Conservation (phyloP, 192 early-diverging fungal species). For the Phlyctochytrium planicorne region DNA sequence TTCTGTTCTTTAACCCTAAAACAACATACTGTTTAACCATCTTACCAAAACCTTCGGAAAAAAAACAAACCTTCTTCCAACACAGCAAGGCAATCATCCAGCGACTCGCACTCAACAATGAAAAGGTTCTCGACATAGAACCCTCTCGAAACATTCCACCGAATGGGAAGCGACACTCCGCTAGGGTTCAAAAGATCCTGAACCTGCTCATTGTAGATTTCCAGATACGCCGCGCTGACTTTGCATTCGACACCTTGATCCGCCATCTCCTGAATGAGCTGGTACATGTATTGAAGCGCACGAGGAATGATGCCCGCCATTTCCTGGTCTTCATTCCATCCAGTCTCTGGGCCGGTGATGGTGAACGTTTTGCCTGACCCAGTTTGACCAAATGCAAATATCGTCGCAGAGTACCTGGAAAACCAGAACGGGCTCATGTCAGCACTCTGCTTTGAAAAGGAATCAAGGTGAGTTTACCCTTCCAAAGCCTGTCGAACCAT, state of each 20-base stretch:
- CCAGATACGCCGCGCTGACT: conserved; percentile 48
- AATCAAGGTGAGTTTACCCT: conserved; percentile 29
- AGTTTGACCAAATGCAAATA: conserved; percentile 62
- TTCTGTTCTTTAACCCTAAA: conserved; percentile 50
- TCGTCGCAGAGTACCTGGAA: conserved; percentile 47
- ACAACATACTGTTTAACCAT: conserved; percentile 8
- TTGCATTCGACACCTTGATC: conserved; percentile 5
- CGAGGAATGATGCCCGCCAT: conserved; percentile 45
- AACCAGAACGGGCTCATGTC: background rate
- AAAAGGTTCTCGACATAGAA: conserved; percentile 59
- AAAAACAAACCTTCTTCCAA: conserved; percentile 49
- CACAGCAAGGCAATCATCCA: conserved; percentile 54
- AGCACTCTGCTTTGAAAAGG: background rate
- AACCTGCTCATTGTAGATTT: conserved; percentile 59
- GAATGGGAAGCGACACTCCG: conserved; percentile 37
- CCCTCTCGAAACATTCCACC: conserved; percentile 42
- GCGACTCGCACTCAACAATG: conserved; percentile 47
- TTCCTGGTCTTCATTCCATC: conserved; percentile 23
- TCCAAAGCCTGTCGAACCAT: conserved; percentile 43
- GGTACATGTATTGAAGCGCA: conserved; percentile 41
- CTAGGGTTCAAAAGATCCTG: conserved; percentile 50
- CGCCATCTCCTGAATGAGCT: background rate
- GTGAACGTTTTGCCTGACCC: conserved; percentile 60
- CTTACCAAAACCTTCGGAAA: conserved; percentile 13
- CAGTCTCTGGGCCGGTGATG: conserved; percentile 47